Evolutionary conservation across 2,329 filamentous ascomycete genomes (phyloP), one percentile per base, ranked within the genome.

Genomic region (Botryotinia narcissicola): DNA sequence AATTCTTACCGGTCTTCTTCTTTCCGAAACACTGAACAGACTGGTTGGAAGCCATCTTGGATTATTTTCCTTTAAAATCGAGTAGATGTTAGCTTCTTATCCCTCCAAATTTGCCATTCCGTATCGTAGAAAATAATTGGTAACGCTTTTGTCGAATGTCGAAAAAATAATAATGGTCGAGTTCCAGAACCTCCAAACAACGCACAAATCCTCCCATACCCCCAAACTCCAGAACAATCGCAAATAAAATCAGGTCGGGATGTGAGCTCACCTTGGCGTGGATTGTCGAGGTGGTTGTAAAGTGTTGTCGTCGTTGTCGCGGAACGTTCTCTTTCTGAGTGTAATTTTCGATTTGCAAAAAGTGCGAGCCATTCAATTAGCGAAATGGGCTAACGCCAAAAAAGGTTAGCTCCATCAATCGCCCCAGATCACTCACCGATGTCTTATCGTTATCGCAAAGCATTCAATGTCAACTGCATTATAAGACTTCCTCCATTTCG

Each of bases 21-120:
- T 98, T 98, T 92, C 95, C 95, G 93, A 98, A 98, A 93, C 94
- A 97, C 91, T 97, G 94, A 83, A 94, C 92, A 86, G 90, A 92
- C 87, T 93, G 91, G 82, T 89, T 87, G 86, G 92, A 91, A 91
- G 81, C 78, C 81, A 82, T 82, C 64, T 66, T 79, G 75, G 73
- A 74, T 57, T 71, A 69, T 72, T 62, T 51, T 68, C 71, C 73
- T 73, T 59, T 35, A 48, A 25, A 46, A 44, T 63, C 54, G 59
- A 71, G 46, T 51, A 62, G 20, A 69, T 20, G 61, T 73, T 73
- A 72, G 70, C 61, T 18, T 72, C 48, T 25, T 54, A 29, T 67
- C 61, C 60, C 70, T 32, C 48, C 70, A 57, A 57, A 48, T 25
- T 20, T 73, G 18, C 54, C 32, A 42, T 22, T 5, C n/a, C 44